Evolutionary conservation across 169 alveolate genomes (phyloP), one percentile per base, ranked within the genome.

Genomic region (Plasmodium chabaudi): DNA sequence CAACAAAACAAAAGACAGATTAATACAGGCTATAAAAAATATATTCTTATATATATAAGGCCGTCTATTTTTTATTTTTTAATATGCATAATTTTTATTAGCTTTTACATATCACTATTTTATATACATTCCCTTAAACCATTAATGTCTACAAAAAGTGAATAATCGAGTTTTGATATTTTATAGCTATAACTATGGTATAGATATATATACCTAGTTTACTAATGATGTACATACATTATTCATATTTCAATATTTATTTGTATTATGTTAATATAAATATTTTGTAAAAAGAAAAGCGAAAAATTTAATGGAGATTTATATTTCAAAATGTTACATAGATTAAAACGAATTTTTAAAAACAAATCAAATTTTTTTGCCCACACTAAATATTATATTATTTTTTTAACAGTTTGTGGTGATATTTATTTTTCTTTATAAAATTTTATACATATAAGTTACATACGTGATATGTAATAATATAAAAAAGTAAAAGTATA

Each of bases 191-290:
- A 34, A 34, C 42, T 34, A 34, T 34, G 42, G 42, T 19, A 57
- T 57, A 57, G 9, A n/a, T 57, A 57, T 17, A 57, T 57, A 9
- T 57, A 23, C 19, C 9, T 19, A 57, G 3, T 23, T 19, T 12
- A 57, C 10, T 57, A 51, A 21, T 2, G 21, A 57, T 57, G 65
- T 57, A 57, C 65, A 57, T 57, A 57, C 65, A 57, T 57, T 57
- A 57, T 17, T 5, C 3, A 15, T 15, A n/a, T 17, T 15, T 17
- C 27, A n/a, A 5, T 27, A 6, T 9, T 15, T 15, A 9, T 57
- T 57, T 5, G 5, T 23, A 17, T 17, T 19, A 57, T 57, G 0
- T 57, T 57, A 10, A 12, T n/a, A 17, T 23, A 5, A 57, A 1
- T 57, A 3, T 57, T 57, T 57, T 12, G 12, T n/a, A 57, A 57